phyloP scores from a whole-genome alignment of 2,329 filamentous ascomycete species.

The Fusarium sp. region DNA sequence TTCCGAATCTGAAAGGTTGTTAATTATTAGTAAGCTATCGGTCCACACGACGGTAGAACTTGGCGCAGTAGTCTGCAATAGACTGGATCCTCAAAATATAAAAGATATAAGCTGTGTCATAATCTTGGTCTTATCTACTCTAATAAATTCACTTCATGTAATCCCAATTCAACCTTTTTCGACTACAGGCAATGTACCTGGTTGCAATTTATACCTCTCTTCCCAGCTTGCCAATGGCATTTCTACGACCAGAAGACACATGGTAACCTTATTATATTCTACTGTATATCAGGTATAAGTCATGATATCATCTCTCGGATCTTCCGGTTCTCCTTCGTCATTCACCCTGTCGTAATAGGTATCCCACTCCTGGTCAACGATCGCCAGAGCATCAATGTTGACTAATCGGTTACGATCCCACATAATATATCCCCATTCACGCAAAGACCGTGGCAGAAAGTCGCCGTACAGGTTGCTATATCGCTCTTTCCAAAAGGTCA shows the following conservation, averaged over 20 bases:
- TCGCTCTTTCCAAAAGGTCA: background rate
- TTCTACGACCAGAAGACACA: background rate
- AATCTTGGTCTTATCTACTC: no score
- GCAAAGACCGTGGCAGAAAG: background rate
- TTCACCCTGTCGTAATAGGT: background rate
- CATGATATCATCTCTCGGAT: background rate
- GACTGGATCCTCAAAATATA: background rate
- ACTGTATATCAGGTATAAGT: background rate
- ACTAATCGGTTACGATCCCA: constrained; percentile 1
- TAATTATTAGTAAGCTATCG: background rate
- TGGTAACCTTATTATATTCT: background rate
- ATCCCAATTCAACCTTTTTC: background rate
- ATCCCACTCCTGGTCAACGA: background rate
- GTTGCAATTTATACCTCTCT: background rate
- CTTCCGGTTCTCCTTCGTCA: background rate
- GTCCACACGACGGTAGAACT: no score
- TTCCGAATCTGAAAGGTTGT: background rate
- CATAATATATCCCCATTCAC: constrained; percentile 8
- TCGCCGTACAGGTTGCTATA: constrained; percentile 7
- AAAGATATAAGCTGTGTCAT: background rate
- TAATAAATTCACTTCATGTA: background rate
- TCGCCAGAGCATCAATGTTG: background rate
- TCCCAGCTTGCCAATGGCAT: background rate
- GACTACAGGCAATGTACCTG: background rate
- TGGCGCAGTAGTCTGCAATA: background rate